Conservation (phyloP, 352 stramenopile species). For the Phytophthora pisi region DNA sequence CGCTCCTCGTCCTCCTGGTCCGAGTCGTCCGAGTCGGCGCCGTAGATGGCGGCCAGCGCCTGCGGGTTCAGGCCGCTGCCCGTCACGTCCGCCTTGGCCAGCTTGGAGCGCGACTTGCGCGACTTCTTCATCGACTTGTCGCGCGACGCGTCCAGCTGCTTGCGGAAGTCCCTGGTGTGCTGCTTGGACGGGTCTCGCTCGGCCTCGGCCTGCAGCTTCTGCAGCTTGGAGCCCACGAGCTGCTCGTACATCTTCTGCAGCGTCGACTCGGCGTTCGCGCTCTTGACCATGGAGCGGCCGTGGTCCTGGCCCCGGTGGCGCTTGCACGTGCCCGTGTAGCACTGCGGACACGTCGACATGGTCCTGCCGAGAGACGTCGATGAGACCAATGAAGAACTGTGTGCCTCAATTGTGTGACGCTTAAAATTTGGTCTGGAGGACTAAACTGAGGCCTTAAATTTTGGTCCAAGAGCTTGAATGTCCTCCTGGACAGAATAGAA, state of each 20-base stretch:
- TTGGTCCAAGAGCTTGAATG: too few relatives aligned
- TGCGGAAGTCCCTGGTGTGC: slow-evolving; percentile 58
- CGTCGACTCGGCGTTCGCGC: slow-evolving; percentile 59
- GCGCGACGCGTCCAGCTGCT: slow-evolving; percentile 69
- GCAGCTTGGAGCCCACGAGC: slow-evolving; percentile 68
- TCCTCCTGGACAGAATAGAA: too few relatives aligned
- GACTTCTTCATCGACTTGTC: slow-evolving; percentile 66
- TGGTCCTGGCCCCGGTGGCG: slow-evolving; percentile 68
- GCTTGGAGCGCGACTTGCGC: slow-evolving; percentile 46
- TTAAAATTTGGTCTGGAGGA: too few relatives aligned
- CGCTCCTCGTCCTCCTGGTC: slow-evolving; percentile 1
- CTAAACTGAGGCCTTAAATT: too few relatives aligned
- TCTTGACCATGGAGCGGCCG: slow-evolving; percentile 59
- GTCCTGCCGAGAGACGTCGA: background rate
- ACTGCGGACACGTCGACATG: slow-evolving; percentile 82
- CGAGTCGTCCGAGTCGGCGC: slow-evolving; percentile 27
- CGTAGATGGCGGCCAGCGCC: slow-evolving; percentile 69
- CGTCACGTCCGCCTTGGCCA: slow-evolving; percentile 16
- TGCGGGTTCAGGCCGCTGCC: slow-evolving; percentile 73
- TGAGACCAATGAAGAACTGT: too few relatives aligned
- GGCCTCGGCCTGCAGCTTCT: slow-evolving; percentile 73
- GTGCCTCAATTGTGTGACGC: too few relatives aligned
- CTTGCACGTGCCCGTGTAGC: slow-evolving; percentile 79
- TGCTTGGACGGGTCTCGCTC: slow-evolving; percentile 43
- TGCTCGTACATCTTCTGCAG: slow-evolving; percentile 83